These are phyloP conservation scores for Aspergillus wentii DNA, from an alignment of 495 filamentous ascomycete species.

Conservation along the genomic window DNA sequence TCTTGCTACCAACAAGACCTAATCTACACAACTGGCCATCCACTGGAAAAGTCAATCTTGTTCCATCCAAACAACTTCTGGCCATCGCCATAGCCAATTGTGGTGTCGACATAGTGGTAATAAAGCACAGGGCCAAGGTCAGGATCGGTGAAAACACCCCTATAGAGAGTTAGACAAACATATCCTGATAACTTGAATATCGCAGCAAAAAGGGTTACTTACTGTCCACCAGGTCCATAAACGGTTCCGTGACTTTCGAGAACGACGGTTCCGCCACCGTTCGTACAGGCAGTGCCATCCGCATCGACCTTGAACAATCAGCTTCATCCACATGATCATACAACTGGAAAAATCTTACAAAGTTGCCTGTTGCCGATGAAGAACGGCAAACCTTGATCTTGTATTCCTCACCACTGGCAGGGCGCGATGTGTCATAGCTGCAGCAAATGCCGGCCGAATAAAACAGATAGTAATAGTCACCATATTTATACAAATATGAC, in stretches of 20 bases:
- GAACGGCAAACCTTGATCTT: conserved; percentile 65
- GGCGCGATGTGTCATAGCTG: conserved; percentile 45
- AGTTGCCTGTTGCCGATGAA: conserved; percentile 47
- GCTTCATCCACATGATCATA: background rate
- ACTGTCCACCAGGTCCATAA: conserved; percentile 73
- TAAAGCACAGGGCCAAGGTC: conserved; percentile 54
- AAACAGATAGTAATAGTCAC: conserved; percentile 65
- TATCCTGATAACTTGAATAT: too few species aligned
- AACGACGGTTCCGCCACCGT: conserved; percentile 61
- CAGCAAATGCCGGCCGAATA: conserved; percentile 66
- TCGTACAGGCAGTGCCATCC: conserved; percentile 51
- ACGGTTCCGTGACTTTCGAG: conserved; percentile 57
- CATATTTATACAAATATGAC: conserved; percentile 51
- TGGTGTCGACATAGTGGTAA: conserved; percentile 67
- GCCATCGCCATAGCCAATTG: conserved; percentile 57
- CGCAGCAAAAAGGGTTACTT: too few species aligned
- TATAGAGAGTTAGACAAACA: conserved; percentile 14
- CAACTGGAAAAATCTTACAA: conserved; percentile 31
- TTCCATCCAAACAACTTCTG: conserved; percentile 70
- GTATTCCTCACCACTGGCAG: conserved; percentile 61
- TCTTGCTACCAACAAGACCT: background rate
- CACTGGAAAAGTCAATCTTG: conserved; percentile 54
- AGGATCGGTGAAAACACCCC: conserved; percentile 47
- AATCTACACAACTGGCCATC: conserved; percentile 57
- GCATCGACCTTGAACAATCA: conserved; percentile 41